phyloP scores from a whole-genome alignment of 768 basidiomycete species.

The Russula brevipes region DNA sequence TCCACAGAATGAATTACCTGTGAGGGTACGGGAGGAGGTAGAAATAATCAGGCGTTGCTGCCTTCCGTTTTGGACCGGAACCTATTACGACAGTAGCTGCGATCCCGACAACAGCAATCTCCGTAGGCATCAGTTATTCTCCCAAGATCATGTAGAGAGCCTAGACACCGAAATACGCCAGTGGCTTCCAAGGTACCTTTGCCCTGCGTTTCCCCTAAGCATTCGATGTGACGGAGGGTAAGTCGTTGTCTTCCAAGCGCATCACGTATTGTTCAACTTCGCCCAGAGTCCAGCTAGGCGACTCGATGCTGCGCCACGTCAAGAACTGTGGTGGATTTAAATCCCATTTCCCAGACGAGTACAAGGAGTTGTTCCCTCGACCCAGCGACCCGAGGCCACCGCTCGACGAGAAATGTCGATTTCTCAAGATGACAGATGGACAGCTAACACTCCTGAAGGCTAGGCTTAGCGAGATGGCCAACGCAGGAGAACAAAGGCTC shows the following conservation, averaged over 20 bases:
- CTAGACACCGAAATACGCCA: conserved; percentile 10
- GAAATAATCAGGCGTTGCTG: conserved; percentile 3
- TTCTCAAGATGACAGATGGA: conserved; percentile 12
- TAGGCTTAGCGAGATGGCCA: background rate
- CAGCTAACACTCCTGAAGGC: background rate
- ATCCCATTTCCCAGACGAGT: background rate
- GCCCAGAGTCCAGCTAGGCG: background rate
- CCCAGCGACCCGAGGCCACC: background rate
- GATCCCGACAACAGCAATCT: background rate
- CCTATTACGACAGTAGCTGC: background rate
- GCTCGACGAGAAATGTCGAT: background rate
- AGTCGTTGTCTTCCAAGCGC: background rate
- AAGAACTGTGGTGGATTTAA: background rate
- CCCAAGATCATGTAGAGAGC: background rate
- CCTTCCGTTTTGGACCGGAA: background rate
- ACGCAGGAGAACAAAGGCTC: background rate
- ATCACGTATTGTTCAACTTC: background rate
- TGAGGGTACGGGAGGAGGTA: conserved; percentile 8
- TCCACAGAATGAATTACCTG: conserved; percentile 8
- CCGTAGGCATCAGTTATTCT: conserved; percentile 15
- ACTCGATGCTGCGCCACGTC: conserved; percentile 1
- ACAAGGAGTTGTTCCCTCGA: background rate
- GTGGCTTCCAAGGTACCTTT: conserved; percentile 14
- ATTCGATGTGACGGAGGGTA: conserved; percentile 3
- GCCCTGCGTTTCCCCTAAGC: conserved; percentile 8